phyloP scores from a whole-genome alignment of 352 stramenopile genomes.

The Phytopythium chamaehyphon region DNA sequence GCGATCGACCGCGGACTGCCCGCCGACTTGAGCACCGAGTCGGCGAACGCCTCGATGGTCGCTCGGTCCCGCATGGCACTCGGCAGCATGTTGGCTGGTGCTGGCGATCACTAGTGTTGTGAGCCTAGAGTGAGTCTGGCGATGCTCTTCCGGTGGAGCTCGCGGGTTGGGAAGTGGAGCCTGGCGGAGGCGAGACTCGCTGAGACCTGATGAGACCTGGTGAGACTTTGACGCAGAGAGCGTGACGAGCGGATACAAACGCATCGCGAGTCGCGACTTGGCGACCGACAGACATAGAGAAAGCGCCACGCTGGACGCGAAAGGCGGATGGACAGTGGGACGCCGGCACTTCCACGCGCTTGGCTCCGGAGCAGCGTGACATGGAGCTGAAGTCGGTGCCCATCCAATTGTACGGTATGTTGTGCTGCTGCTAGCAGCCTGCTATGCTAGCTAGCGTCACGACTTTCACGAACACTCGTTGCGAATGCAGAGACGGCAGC shows the following conservation, averaged over 20 bases:
- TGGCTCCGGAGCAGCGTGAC: background rate
- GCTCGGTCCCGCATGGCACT: conserved; percentile 2
- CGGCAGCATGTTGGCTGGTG: conserved; percentile 1
- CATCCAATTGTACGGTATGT: conserved; percentile 1
- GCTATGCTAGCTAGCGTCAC: too few relatives aligned
- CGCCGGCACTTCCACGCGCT: background rate
- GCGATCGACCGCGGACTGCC: background rate
- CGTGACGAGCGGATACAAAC: too few relatives aligned
- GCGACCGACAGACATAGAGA: too few relatives aligned
- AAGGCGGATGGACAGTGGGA: conserved; percentile 5
- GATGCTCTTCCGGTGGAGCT: conserved; percentile 1
- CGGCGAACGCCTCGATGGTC: conserved; percentile 4
- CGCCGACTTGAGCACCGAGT: conserved; percentile 2
- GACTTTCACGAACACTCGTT: too few relatives aligned
- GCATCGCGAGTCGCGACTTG: too few relatives aligned
- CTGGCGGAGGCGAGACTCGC: background rate
- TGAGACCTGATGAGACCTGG: background rate
- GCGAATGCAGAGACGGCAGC: too few relatives aligned
- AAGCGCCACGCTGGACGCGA: background rate
- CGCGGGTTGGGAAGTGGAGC: background rate
- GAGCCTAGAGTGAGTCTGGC: too few relatives aligned
- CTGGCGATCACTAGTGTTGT: too few relatives aligned
- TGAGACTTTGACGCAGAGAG: too few relatives aligned
- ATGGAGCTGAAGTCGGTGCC: background rate
- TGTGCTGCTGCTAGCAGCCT: background rate